Conservation (phyloP, 208 protist species). For the Lotmaria passim region DNA sequence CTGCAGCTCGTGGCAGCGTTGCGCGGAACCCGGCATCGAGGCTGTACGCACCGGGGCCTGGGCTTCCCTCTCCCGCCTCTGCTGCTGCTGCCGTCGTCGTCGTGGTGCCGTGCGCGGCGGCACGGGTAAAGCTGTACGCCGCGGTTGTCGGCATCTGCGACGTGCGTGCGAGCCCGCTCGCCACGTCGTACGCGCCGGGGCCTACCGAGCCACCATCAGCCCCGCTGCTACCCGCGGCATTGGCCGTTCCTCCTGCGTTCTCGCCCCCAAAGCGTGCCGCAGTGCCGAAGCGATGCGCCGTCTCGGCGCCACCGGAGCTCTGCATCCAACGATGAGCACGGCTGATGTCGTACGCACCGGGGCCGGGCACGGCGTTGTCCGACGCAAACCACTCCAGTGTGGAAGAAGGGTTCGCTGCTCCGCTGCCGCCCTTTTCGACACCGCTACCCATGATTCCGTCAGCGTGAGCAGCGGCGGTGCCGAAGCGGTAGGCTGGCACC, state of each 20-base stretch:
- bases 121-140: constrained; percentile 29
- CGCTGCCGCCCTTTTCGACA: background rate
- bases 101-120: background rate
- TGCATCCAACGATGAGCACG: constrained; percentile 7
- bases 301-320: background rate
- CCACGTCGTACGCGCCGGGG: constrained; percentile 56
- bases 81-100: background rate
- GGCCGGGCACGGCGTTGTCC: constrained; percentile 33
- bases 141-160: constrained; percentile 17
- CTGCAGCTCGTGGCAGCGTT: constrained; percentile 14
- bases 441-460: too few species aligned
- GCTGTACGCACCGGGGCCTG: constrained; percentile 26
- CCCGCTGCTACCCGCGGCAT: constrained; percentile 14
- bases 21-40: constrained; percentile 25
- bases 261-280: background rate
- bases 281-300: constrained; percentile 8
- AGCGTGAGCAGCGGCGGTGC: constrained; percentile 15
- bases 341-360: constrained; percentile 56
- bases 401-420: background rate
- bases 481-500: constrained; percentile 21
- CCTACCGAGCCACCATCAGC: too few species aligned
- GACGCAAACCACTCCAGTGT: background rate
- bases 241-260: background rate
- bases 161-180: constrained; percentile 5
- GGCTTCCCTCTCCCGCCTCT: background rate